Evolutionary conservation across 2,329 filamentous ascomycete genomes (phyloP).

Genomic region (Alternaria alternata): DNA sequence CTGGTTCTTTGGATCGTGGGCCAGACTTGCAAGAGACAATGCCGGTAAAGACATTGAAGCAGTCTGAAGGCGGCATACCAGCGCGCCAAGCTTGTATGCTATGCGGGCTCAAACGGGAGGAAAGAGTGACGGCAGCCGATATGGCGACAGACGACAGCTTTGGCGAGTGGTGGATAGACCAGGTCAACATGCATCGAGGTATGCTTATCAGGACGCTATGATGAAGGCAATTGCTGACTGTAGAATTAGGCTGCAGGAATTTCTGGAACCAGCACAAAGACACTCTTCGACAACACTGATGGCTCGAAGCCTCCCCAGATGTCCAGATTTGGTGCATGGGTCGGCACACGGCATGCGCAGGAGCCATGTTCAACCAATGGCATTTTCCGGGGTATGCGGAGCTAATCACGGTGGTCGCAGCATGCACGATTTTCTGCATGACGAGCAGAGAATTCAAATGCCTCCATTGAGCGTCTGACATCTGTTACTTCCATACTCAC

Average conservation of each 20-base stretch:
- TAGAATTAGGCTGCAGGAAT: conserved; percentile 70
- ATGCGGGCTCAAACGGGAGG: conserved; percentile 87
- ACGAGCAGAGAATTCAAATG: background rate
- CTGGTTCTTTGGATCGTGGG: conserved; percentile 57
- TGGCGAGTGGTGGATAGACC: conserved; percentile 95
- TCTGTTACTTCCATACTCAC: background rate
- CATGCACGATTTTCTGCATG: conserved; percentile 5
- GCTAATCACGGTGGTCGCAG: background rate
- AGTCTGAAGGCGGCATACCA: conserved; percentile 71
- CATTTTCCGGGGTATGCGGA: conserved; percentile 15
- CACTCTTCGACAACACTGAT: conserved; percentile 71
- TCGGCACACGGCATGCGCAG: conserved; percentile 4
- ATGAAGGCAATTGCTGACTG: conserved; percentile 39
- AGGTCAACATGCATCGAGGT: conserved; percentile 70
- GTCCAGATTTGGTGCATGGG: background rate
- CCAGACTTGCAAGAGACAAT: conserved; percentile 77
- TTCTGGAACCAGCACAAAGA: conserved; percentile 85
- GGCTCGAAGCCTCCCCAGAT: background rate
- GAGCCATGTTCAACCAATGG: conserved; percentile 11
- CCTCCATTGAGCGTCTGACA: background rate
- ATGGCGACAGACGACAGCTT: conserved; percentile 85
- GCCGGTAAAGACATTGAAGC: conserved; percentile 69
- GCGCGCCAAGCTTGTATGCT: conserved; percentile 80
- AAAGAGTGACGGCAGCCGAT: conserved; percentile 80
- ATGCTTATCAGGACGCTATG: conserved; percentile 3